Evolutionary conservation across 345 rosid species (phyloP).

Genomic region (Odontarrhena argentea): DNA sequence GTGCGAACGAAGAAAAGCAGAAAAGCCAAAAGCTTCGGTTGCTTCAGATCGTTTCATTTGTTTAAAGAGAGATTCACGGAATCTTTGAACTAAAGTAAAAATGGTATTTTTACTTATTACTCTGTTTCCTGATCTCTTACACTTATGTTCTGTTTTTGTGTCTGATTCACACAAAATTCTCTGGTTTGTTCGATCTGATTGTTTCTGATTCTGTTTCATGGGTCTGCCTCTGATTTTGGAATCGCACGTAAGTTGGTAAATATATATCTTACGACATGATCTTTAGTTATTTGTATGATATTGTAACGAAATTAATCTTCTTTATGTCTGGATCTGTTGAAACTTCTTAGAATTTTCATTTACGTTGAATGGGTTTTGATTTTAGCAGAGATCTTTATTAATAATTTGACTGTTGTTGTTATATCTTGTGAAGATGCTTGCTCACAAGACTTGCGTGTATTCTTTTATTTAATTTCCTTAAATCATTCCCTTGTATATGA

Average conservation of each 20-base stretch:
- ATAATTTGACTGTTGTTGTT: background rate
- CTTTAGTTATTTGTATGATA: background rate
- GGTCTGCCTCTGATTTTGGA: constrained; percentile 17
- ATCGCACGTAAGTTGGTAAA: constrained; percentile 10
- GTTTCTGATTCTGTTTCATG: constrained; percentile 6
- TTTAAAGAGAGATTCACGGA: constrained; percentile 27
- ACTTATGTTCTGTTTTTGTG: constrained; percentile 23
- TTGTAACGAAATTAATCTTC: background rate
- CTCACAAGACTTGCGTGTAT: constrained; percentile 35
- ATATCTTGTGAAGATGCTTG: constrained; percentile 23
- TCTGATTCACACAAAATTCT: constrained; percentile 3
- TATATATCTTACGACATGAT: constrained; percentile 4
- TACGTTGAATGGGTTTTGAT: constrained; percentile 10
- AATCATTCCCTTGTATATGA: constrained; percentile 24
- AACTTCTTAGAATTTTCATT: background rate
- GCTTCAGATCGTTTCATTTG: constrained; percentile 26
- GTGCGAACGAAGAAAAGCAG: constrained; percentile 36
- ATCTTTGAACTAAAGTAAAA: constrained; percentile 26
- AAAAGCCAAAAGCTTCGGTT: constrained; percentile 39
- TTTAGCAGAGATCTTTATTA: background rate
- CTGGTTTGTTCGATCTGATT: constrained; percentile 12
- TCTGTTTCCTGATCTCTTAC: constrained; percentile 25
- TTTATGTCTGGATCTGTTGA: constrained; percentile 17
- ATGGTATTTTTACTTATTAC: constrained; percentile 31
- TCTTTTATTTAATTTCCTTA: background rate